Evolutionary conservation across 257 asterid species (phyloP), one percentile per base, ranked within the genome.

Genomic region (Forsythia suspensa): DNA sequence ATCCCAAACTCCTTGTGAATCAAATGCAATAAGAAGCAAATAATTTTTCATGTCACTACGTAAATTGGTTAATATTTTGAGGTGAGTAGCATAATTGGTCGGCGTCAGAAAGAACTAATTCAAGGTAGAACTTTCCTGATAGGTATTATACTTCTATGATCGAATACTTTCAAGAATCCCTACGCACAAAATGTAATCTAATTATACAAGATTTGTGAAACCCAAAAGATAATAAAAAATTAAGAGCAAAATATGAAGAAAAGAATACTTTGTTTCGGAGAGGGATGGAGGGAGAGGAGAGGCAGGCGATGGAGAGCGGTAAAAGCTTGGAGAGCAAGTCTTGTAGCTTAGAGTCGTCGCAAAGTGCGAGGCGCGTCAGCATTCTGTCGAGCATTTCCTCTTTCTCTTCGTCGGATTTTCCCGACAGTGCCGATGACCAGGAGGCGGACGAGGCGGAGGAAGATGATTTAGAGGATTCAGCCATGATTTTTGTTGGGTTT

Each of bases 281-380:
- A 61, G 92, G 75, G 65, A 91, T 77, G 42, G 94, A 85, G 70
- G 89, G 81, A 73, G 95, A 75, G 68, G 92, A 83, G 81, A 95
- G 98, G 46, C 97, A 89, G 44, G 97, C 93, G 77, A 95, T 92
- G 76, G 97, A 83, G 77, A 93, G 84, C 37, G 99, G 98, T 12
- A 95, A 97, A 89, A 95, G 90, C 89, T 86, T 92, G 86, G 85
- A 89, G 84, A 95, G 97, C 92, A 95, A 91, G 91, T 88, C 96
- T 80, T 91, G 97, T 46, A 95, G 90, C 78, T 92, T 93, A 0
- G 95, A 86, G 83, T 93, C 98, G 73, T 95, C 98, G 83, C 96
- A 95, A 4, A 95, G 95, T 55, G 99, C 99, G 74, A 95, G 85
- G 44, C 99, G 92, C 71, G 99, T 95, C 8, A 95, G 88, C 97